These are phyloP conservation scores for Botryotinia globosa DNA, from an alignment of 2,329 filamentous ascomycete genomes.

Conservation along the genomic window DNA sequence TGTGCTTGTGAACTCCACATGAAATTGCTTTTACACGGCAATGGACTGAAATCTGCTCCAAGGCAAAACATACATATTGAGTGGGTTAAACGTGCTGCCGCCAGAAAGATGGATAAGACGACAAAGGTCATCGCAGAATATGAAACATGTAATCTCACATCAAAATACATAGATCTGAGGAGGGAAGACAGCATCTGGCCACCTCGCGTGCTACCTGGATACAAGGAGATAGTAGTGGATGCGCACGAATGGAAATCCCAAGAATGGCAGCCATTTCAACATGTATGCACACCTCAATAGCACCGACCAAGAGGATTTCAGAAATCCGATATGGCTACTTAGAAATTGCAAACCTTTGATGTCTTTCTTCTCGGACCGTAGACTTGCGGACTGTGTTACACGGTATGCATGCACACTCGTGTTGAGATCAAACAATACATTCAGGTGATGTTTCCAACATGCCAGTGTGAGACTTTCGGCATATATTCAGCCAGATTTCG, in stretches of 20 bases:
- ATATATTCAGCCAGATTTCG: neutral
- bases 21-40: neutral
- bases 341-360: neutral
- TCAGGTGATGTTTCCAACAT: neutral
- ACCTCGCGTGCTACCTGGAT: neutral
- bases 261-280: neutral
- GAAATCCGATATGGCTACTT: neutral
- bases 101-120: neutral
- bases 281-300: conserved; percentile 1
- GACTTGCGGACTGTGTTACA: neutral
- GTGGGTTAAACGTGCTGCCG: neutral
- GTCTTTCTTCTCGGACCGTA: neutral
- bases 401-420: neutral
- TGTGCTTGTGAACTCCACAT: conserved; percentile 10
- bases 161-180: neutral
- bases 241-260: neutral
- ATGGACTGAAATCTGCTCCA: neutral
- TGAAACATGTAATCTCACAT: neutral
- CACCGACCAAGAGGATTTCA: conserved; percentile 2
- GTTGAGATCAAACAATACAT: neutral
- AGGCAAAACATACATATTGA: neutral
- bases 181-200: neutral
- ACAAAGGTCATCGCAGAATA: neutral
- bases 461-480: neutral
- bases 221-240: neutral